A percentile compares a stretch with the other conserved stretches of the same genome.
Evolutionary conservation across 2,329 filamentous ascomycete genomes (phyloP).

Genomic region (Zasmidium angulare): DNA sequence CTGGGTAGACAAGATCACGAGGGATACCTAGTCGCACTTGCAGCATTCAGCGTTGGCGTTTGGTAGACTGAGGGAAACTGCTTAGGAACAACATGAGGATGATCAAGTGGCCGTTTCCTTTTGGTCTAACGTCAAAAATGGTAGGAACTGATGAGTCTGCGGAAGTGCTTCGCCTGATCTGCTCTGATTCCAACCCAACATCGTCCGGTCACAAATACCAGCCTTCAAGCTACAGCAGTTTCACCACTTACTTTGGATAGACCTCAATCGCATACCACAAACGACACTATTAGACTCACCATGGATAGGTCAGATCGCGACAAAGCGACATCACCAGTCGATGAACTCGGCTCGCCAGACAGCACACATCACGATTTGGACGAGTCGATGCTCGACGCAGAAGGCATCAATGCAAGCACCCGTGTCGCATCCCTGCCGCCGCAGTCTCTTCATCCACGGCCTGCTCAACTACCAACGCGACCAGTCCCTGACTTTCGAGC

Average conservation of each 20-base stretch:
- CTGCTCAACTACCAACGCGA: background rate
- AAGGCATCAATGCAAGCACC: no score
- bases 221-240: background rate
- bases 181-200: background rate
- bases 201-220: background rate
- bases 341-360: background rate
- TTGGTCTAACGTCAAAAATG: background rate
- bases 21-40: constrained; percentile 2
- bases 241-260: background rate
- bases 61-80: background rate
- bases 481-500: background rate
- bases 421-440: background rate
- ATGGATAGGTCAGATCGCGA: background rate
- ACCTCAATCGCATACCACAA: background rate
- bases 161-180: no score
- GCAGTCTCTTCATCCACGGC: background rate
- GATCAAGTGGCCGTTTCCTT: background rate
- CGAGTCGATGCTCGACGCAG: no score
- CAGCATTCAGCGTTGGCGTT: constrained; percentile 12
- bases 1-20: constrained; percentile 32
- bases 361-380: background rate
- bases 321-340: background rate
- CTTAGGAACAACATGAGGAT: background rate
- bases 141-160: background rate
- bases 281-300: background rate